Percentiles rank a stretch among this genome's conserved stretches.
phyloP scores from a whole-genome alignment of 176 grass and related monocot genomes.

The Cymbopogon citratus region DNA sequence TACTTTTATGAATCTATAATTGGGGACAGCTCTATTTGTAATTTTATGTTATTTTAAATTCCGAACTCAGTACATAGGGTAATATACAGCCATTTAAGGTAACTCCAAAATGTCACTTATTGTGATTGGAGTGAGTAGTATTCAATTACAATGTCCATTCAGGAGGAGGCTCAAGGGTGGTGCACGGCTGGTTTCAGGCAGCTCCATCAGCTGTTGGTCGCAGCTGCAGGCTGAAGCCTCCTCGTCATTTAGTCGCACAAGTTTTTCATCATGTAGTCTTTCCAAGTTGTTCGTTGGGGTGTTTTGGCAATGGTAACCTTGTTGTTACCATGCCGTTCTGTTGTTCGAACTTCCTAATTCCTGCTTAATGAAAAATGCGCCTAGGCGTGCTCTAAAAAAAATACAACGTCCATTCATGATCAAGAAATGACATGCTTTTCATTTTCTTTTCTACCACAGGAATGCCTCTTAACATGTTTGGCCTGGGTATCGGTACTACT shows the following conservation, averaged over 20 bases:
- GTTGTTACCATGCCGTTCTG: no score
- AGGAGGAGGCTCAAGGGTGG: no score
- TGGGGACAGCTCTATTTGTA: background rate
- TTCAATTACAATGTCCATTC: background rate
- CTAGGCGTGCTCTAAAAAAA: no score
- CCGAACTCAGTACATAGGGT: background rate
- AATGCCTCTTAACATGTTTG: conserved; percentile 81
- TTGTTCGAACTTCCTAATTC: no score
- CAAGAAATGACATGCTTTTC: conserved; percentile 14
- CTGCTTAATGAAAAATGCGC: no score
- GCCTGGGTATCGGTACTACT: conserved; percentile 81
- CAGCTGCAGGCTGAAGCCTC: no score
- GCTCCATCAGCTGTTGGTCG: no score
- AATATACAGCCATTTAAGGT: background rate
- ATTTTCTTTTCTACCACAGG: conserved; percentile 53
- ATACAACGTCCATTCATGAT: background rate
- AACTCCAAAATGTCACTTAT: background rate
- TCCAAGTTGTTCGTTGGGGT: no score
- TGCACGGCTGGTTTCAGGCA: no score
- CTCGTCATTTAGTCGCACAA: no score
- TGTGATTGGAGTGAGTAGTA: background rate
- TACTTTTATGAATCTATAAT: background rate
- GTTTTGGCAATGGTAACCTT: no score
- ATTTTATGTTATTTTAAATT: background rate
- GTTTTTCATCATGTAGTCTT: no score